Conservation (phyloP, 73 alveolate genomes). For the Symbiodinium natans region DNA sequence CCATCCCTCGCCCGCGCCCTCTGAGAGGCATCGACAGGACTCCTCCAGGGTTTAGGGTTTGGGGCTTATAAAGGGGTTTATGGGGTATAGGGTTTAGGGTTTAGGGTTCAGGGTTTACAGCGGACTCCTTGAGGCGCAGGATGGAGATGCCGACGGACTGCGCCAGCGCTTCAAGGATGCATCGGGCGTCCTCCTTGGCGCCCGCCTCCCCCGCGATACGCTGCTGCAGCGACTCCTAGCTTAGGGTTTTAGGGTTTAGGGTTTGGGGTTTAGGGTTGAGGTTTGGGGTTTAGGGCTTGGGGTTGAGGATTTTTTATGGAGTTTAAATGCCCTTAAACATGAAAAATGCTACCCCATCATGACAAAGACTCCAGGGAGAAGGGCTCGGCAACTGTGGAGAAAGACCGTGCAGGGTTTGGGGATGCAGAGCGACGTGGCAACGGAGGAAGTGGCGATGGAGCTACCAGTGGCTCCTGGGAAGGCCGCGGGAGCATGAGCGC, state of each 20-base stretch:
- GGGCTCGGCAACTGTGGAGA: background rate
- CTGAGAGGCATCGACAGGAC: background rate
- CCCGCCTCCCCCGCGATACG: constrained; percentile 7
- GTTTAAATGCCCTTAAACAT: too few relatives aligned
- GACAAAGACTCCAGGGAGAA: background rate
- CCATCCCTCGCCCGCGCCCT: background rate
- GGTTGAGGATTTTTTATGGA: too few relatives aligned
- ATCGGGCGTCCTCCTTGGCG: background rate
- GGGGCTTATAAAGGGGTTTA: too few relatives aligned
- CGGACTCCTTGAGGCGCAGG: background rate
- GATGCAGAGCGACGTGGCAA: background rate
- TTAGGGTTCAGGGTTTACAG: background rate
- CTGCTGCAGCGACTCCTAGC: background rate
- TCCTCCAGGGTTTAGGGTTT: background rate
- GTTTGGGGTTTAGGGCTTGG: too few relatives aligned
- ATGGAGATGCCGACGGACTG: background rate
- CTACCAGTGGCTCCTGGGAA: background rate
- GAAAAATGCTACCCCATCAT: background rate
- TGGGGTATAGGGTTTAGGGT: too few relatives aligned
- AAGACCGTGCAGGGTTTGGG: background rate
- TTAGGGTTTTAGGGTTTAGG: background rate
- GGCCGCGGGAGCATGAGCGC: too few relatives aligned
- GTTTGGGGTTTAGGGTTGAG: too few relatives aligned
- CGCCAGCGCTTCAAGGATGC: background rate
- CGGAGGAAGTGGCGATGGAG: background rate